These are phyloP conservation scores for Hippophae rhamnoides DNA, from an alignment of 306 rosid genomes.

Conservation along the genomic window DNA sequence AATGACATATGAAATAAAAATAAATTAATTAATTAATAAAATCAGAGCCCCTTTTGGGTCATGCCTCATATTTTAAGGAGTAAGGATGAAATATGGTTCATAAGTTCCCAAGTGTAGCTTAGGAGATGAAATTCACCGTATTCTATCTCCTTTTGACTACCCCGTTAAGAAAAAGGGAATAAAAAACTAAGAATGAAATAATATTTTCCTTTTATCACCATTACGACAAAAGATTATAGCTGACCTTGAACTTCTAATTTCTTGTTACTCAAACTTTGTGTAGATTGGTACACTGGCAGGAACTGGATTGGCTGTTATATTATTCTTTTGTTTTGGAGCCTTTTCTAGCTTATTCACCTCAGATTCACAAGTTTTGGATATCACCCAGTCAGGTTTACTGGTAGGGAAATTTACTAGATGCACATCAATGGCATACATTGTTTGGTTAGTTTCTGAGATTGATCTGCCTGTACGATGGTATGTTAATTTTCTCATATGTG, in stretches of 20 bases:
- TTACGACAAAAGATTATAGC: not conserved
- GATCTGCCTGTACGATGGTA: not conserved
- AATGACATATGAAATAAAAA: no score
- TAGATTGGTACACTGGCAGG: slow-evolving; percentile 80
- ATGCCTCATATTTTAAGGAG: no score
- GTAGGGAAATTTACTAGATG: slow-evolving; percentile 38
- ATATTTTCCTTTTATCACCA: not conserved
- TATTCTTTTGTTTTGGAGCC: slow-evolving; percentile 66
- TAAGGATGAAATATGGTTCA: no score
- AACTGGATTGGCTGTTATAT: slow-evolving; percentile 45
- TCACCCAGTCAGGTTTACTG: slow-evolving; percentile 69
- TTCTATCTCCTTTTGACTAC: no score
- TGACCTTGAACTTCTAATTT: slow-evolving; percentile 18
- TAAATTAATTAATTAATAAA: no score
- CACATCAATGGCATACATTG: no score
- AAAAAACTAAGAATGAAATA: no score
- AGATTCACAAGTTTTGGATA: slow-evolving; percentile 61
- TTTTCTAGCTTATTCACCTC: slow-evolving; percentile 69
- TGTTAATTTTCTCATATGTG: not conserved
- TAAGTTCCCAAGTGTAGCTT: no score
- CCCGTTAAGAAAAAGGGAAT: no score
- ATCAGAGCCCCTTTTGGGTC: no score
- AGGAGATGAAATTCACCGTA: no score
- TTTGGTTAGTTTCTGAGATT: not conserved
- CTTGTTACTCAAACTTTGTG: slow-evolving; percentile 15